Evolutionary conservation across 2,329 filamentous ascomycete species (phyloP).

Genomic region (Ophiocordyceps polyrhachis-furcata): DNA sequence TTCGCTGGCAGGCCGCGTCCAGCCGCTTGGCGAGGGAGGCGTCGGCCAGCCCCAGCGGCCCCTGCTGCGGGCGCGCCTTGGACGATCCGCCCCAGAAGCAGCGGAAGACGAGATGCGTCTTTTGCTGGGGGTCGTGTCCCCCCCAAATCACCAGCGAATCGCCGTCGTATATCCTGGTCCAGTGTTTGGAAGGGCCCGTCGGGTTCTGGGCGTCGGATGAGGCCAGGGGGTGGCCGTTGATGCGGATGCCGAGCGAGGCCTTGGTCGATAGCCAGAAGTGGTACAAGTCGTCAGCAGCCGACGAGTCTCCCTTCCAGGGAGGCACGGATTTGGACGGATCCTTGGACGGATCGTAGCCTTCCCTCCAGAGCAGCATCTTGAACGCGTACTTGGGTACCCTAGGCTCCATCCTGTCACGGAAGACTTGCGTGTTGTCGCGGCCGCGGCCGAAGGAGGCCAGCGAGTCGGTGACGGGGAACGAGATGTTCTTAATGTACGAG

Average conservation of each 20-base stretch:
- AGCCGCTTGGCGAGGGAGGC: slow-evolving; percentile 23
- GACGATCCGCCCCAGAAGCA: slow-evolving; percentile 40
- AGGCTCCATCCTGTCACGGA: slow-evolving; percentile 41
- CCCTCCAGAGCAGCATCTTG: slow-evolving; percentile 56
- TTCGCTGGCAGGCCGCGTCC: slow-evolving; percentile 26
- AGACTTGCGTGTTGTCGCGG: slow-evolving; percentile 46
- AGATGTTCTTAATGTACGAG: slow-evolving; percentile 45
- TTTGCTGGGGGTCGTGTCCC: slow-evolving; percentile 18
- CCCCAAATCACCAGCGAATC: slow-evolving; percentile 61
- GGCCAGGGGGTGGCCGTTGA: slow-evolving; percentile 53
- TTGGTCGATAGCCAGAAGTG: slow-evolving; percentile 65
- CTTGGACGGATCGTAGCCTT: slow-evolving; percentile 41
- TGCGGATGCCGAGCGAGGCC: slow-evolving; percentile 52
- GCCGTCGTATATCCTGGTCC: slow-evolving; percentile 56
- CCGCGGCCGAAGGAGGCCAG: slow-evolving; percentile 64
- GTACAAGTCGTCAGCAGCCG: slow-evolving; percentile 31
- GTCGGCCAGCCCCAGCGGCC: slow-evolving; percentile 16
- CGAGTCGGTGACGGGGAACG: slow-evolving; percentile 45
- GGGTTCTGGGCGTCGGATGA: slow-evolving; percentile 36
- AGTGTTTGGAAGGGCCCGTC: slow-evolving; percentile 34
- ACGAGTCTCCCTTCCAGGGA: slow-evolving; percentile 17
- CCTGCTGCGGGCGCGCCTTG: slow-evolving; percentile 13
- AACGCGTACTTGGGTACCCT: slow-evolving; percentile 70
- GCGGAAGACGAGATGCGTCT: slow-evolving; percentile 29
- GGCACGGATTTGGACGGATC: slow-evolving; percentile 36